Percentiles rank a stretch among this genome's conserved stretches.
These are phyloP conservation scores for Rhinocladiella similis DNA, from an alignment of 2,329 filamentous ascomycete species.

Conservation along the genomic window DNA sequence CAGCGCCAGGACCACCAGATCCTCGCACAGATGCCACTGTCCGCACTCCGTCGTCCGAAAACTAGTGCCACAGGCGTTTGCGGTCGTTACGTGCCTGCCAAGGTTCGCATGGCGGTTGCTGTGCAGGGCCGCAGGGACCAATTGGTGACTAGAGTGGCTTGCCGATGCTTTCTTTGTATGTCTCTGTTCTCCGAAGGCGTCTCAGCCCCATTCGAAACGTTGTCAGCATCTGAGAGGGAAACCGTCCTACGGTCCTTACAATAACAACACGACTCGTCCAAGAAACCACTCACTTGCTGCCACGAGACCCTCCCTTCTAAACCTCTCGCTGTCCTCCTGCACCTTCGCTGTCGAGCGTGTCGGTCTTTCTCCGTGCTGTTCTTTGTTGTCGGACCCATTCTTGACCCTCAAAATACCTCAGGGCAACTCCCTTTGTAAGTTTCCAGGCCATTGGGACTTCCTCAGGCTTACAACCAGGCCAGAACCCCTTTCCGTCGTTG, in stretches of 20 bases:
- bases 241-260: background rate
- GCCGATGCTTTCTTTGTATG: background rate
- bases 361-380: background rate
- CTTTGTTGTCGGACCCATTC: constrained; percentile 4
- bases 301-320: background rate
- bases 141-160: background rate
- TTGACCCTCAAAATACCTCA: constrained; percentile 4
- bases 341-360: background rate
- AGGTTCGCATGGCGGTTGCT: constrained; percentile 5
- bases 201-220: background rate
- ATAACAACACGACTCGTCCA: background rate
- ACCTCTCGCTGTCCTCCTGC: background rate
- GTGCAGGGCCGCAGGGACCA: constrained; percentile 4
- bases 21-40: too few species aligned
- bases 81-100: constrained; percentile 4
- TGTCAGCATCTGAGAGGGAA: background rate
- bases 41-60: too few species aligned
- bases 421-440: constrained; percentile 10
- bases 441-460: background rate
- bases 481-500: constrained; percentile 3
- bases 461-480: background rate
- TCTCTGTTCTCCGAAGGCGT: background rate
- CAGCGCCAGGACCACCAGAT: too few species aligned
- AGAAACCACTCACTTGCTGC: background rate
- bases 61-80: too few species aligned